Evolutionary conservation across 1,284 basidiomycete species (phyloP).

Genomic region (Tilletia caries): DNA sequence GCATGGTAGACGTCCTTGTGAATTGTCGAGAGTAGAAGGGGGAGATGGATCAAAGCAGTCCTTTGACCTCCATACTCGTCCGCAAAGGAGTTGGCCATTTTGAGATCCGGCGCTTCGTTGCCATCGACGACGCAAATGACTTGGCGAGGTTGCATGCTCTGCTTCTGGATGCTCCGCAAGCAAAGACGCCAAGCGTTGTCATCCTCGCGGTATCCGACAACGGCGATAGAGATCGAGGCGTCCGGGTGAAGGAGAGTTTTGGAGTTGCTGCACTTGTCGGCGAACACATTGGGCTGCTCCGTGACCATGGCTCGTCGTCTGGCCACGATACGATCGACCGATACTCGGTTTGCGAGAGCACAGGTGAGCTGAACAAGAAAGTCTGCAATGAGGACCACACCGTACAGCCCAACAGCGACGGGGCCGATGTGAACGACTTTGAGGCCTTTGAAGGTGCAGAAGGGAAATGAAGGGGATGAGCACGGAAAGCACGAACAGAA

Average conservation of each 20-base stretch:
- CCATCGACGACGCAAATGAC: constrained; percentile 17
- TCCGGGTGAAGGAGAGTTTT: constrained; percentile 13
- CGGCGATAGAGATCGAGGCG: constrained; percentile 17
- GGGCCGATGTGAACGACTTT: constrained; percentile 12
- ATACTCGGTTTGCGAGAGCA: constrained; percentile 11
- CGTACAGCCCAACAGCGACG: constrained; percentile 14
- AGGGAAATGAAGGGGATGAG: not conserved
- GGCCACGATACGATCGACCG: constrained; percentile 7
- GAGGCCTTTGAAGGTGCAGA: not conserved
- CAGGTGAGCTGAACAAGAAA: constrained; percentile 15
- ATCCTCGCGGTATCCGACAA: constrained; percentile 19
- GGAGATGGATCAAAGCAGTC: constrained; percentile 12
- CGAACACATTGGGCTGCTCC: not conserved
- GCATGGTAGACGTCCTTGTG: constrained; percentile 5
- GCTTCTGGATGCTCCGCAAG: constrained; percentile 13
- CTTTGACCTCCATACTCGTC: constrained; percentile 13
- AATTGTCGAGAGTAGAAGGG: not conserved
- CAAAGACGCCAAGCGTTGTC: constrained; percentile 15
- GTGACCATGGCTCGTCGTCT: not conserved
- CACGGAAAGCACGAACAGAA: not conserved
- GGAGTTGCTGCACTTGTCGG: not conserved
- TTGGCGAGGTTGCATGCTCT: constrained; percentile 11
- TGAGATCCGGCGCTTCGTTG: constrained; percentile 15
- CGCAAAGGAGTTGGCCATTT: constrained; percentile 17
- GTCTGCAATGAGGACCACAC: constrained; percentile 13